Evolutionary conservation across 2,329 filamentous ascomycete species (phyloP).

Genomic region (Magnaporthiopsis incrustans): DNA sequence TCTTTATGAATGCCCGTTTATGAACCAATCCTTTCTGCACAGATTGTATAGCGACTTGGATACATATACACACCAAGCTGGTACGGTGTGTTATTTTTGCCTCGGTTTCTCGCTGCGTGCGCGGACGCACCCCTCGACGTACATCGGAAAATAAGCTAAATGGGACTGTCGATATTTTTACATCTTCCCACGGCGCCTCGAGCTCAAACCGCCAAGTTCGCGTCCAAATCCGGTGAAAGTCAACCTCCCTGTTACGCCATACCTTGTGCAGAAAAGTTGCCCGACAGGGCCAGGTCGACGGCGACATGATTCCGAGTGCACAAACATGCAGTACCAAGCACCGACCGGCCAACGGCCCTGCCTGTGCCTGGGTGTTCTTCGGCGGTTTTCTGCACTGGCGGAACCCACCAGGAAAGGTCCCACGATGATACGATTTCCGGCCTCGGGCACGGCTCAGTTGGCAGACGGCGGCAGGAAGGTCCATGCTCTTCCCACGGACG

Average conservation of each 20-base stretch:
- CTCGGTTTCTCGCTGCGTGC: background rate
- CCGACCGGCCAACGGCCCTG: too few relatives aligned
- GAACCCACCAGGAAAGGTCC: background rate
- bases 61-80: background rate
- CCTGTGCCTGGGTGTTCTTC: background rate
- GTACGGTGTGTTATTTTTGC: too few relatives aligned
- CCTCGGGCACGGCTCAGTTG: background rate
- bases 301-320: background rate
- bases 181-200: too few relatives aligned
- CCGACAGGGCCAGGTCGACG: background rate
- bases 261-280: background rate
- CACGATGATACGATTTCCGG: background rate
- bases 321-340: too few relatives aligned
- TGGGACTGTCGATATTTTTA: background rate
- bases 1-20: too few relatives aligned
- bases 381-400: background rate
- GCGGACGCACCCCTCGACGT: background rate
- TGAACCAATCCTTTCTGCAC: too few relatives aligned
- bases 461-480: background rate
- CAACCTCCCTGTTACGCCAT: background rate
- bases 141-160: background rate
- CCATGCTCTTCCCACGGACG: background rate
- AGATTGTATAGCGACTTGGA: background rate
- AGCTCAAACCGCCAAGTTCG: background rate
- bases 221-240: background rate